Evolutionary conservation across 495 filamentous ascomycete genomes (phyloP).

Genomic region (Aspergillus homomorphus): DNA sequence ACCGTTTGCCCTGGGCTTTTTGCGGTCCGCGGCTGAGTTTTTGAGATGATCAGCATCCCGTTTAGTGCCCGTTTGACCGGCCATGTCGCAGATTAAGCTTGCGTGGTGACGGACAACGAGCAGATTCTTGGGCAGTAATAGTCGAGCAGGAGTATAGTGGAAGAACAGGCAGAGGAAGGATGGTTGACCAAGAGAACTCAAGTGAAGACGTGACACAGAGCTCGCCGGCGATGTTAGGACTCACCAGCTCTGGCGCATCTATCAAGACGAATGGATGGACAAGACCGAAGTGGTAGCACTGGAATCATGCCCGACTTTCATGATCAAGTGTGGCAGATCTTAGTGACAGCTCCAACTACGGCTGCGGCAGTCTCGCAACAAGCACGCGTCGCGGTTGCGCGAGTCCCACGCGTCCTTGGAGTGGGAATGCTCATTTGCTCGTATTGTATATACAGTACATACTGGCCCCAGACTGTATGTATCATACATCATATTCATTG

Average conservation of each 20-base stretch:
- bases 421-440: too few relatives aligned
- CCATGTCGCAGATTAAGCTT: slow-evolving; percentile 24
- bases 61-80: slow-evolving; percentile 30
- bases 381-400: neutral
- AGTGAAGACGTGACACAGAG: neutral
- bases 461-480: too few relatives aligned
- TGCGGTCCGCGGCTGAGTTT: slow-evolving; percentile 24
- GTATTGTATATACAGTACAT: too few relatives aligned
- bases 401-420: neutral
- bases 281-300: neutral
- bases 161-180: neutral
- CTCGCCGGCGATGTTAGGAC: neutral
- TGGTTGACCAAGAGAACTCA: neutral
- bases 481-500: too few relatives aligned
- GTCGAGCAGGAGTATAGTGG: neutral
- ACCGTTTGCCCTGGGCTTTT: slow-evolving; percentile 66
- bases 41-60: slow-evolving; percentile 36
- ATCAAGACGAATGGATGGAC: neutral
- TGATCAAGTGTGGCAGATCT: neutral
- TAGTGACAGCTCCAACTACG: neutral
- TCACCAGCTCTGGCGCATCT: neutral
- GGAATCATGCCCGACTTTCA: neutral
- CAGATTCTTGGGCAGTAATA: neutral
- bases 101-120: neutral
- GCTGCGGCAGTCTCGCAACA: too few relatives aligned